Evolutionary conservation across 2,329 filamentous ascomycete species (phyloP).

Genomic region (Colletotrichum trifolii): DNA sequence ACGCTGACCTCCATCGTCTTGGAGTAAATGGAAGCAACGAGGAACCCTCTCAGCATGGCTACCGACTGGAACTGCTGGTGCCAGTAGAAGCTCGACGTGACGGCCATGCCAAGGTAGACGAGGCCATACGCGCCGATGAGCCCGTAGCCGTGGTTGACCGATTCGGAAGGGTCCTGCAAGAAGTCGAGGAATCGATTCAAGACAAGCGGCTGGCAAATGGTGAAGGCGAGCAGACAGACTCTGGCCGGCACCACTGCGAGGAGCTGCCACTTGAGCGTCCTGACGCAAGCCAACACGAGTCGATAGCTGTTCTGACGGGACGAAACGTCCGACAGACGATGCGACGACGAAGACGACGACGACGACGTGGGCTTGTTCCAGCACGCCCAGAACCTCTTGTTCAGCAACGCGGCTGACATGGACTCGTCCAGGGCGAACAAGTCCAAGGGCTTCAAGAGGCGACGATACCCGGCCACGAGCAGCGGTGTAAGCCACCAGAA

Average conservation of each 20-base stretch:
- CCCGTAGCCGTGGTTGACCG: slow-evolving; percentile 47
- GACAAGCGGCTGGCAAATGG: slow-evolving; percentile 51
- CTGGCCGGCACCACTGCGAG: slow-evolving; percentile 46
- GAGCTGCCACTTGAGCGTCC: slow-evolving; percentile 44
- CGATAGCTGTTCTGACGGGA: slow-evolving; percentile 32
- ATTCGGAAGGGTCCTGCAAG: slow-evolving; percentile 41
- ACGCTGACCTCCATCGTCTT: slow-evolving; percentile 40
- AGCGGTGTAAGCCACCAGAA: slow-evolving; percentile 52
- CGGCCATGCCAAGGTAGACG: slow-evolving; percentile 56
- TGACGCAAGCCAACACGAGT: slow-evolving; percentile 44
- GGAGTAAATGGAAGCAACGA: slow-evolving; percentile 43
- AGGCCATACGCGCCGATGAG: slow-evolving; percentile 54
- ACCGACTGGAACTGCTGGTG: slow-evolving; percentile 40
- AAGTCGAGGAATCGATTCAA: slow-evolving; percentile 48
- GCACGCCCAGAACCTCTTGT: slow-evolving; percentile 44
- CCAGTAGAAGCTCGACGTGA: slow-evolving; percentile 40
- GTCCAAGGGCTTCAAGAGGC: slow-evolving; percentile 48
- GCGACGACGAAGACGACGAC: slow-evolving; percentile 38
- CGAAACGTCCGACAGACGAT: background rate
- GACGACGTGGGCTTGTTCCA: slow-evolving; percentile 41
- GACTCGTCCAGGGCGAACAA: slow-evolving; percentile 44
- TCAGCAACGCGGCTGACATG: slow-evolving; percentile 45
- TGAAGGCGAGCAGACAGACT: slow-evolving; percentile 48
- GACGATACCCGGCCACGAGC: slow-evolving; percentile 46
- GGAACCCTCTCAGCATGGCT: slow-evolving; percentile 42